Evolutionary conservation across 805 yeast genomes (phyloP), one percentile per base, ranked within the genome.

Genomic region (Metschnikowia baotianmanensis): DNA sequence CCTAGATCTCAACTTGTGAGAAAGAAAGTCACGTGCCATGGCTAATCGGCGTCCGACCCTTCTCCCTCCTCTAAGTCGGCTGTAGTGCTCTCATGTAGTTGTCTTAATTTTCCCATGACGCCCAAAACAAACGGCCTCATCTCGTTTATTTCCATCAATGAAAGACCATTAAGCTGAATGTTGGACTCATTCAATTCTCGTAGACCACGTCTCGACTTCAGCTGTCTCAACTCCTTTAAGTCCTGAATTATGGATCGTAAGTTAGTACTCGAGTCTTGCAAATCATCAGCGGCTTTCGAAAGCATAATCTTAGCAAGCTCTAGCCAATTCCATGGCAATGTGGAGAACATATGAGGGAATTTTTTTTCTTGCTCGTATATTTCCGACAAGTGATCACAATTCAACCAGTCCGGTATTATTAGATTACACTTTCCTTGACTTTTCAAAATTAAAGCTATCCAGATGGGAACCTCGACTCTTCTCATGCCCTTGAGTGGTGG

Each of bases 321-420:
- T 17, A 89, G 67, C 99, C 99, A 93, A 57, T 83, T 78, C 80
- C 83, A 82, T 0, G 98, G 98, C 36, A 91, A 62, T 6, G 70
- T 63, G 40, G 87, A 76, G 56, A 91, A 91, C 44, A 76, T 66
- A 24, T 73, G 72, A 1, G 78, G 72, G 40, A 74, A 58, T 5
- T 69, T 67, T 24, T 78, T 65, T 56, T 91, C 98, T 45, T 76
- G 82, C 16, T 83, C 86, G 51, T 84, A 78, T 31, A 74, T 69
- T 5, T 67, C 71, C 39, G 76, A 75, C 42, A 91, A 60, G 36
- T 68, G 69, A 15, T 68, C 67, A 34, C 76, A 61, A 8, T 73
- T 75, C 8, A 93, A 70, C 99, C 99, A 93, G 1, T 68, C 72
- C 0, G 99, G 99, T 11, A 89, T 83, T 7, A 87, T 80, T 3